A percentile compares a stretch with the other conserved stretches of the same genome.
Evolutionary conservation across 2,329 filamentous ascomycete species (phyloP).

Genomic region (Boeremia lycopersici): DNA sequence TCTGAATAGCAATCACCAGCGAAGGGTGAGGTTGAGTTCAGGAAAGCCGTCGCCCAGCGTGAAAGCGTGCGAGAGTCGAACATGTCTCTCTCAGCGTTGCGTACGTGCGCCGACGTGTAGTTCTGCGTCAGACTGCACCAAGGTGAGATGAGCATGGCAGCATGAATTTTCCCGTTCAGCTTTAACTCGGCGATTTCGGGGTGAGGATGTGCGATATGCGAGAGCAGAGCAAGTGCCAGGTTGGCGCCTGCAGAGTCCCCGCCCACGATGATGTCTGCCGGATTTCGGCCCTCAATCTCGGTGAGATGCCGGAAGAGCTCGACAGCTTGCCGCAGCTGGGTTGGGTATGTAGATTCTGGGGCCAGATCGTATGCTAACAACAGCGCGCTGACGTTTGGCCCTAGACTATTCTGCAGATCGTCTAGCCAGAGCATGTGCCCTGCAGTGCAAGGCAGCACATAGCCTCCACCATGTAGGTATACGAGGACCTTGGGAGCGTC

Average conservation of each 20-base stretch:
- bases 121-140: conserved; percentile 61
- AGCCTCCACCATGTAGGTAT: conserved; percentile 63
- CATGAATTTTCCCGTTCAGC: conserved; percentile 54
- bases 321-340: conserved; percentile 55
- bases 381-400: conserved; percentile 57
- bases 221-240: conserved; percentile 53
- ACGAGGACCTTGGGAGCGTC: conserved; percentile 50
- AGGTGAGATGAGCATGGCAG: conserved; percentile 61
- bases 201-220: conserved; percentile 63
- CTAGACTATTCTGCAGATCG: conserved; percentile 53
- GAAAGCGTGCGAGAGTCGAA: conserved; percentile 50
- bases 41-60: conserved; percentile 57
- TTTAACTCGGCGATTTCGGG: conserved; percentile 54
- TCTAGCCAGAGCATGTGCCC: conserved; percentile 58
- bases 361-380: conserved; percentile 66
- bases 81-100: conserved; percentile 59
- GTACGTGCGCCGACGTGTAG: conserved; percentile 49
- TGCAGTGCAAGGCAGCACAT: conserved; percentile 54
- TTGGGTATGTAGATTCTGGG: conserved; percentile 54
- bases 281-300: conserved; percentile 42
- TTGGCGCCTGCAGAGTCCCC: conserved; percentile 64
- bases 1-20: conserved; percentile 61
- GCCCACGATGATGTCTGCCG: conserved; percentile 53
- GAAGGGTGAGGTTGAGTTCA: conserved; percentile 53
- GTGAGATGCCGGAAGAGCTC: conserved; percentile 53